Evolutionary conservation across 2,329 filamentous ascomycete genomes (phyloP), one percentile per base, ranked within the genome.

Genomic region (Colletotrichum acutatum): DNA sequence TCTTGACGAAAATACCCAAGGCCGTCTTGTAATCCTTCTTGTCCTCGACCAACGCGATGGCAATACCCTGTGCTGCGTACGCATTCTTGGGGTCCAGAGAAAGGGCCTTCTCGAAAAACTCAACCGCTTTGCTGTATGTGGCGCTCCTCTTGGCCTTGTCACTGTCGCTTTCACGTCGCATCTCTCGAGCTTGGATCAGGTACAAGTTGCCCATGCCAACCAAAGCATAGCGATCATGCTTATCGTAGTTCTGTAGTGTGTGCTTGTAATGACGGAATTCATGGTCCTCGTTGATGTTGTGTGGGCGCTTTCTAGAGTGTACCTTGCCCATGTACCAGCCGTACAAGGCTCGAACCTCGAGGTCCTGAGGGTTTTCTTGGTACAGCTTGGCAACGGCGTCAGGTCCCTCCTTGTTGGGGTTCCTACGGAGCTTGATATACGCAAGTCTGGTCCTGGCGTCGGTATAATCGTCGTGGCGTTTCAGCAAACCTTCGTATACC

Each of bases 21-120:
- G 95, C 96, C 28, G 89, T 90, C 75, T 92, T 92, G 82, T 92
- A 92, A 78, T 98, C 95, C 82, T 97, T 98, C 85, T 93, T 97
- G 81, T 98, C 96, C 81, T 99, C 97, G 0, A 97, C 92, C 32
- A 99, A 87, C 9, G 96, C 95, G 79, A 99, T 98, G 16, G 94
- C 97, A 76, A 99, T 91, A 74, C 97, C 97, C 80, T 99, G 97
- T 2, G 97, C 97, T 8, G 97, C 97, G 81, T 97, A 98, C 0
- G 97, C 96, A 77, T 98, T 99, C 84, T 93, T 95, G 0, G 95
- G 92, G 79, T 99, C 97, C n/a, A 99, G 86, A 75, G 97, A 95
- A 26, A 99, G 86, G 5, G 96, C 96, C 84, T 99, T 99, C 81
- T 98, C 97, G 78, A 98, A 99, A 83, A 99, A 99, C 80, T 99